Conservation (phyloP, 371 early-diverging fungal genomes). For the Mortierella polycephala region DNA sequence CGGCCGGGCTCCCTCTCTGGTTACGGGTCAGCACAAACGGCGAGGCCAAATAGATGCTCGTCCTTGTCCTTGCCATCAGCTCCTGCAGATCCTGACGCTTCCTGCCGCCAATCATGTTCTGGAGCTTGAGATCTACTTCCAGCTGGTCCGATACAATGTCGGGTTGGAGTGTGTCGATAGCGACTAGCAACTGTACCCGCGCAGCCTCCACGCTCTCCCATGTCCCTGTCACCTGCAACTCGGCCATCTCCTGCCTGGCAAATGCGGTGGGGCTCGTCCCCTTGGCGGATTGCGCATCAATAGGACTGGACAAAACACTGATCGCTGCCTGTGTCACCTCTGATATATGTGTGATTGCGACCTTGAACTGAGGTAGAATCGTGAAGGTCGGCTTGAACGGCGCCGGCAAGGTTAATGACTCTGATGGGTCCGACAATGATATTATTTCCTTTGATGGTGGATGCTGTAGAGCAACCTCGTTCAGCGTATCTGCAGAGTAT, state of each 20-base stretch:
- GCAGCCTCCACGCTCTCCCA: conserved; percentile 52
- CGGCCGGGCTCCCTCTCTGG: conserved; percentile 34
- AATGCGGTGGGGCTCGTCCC: conserved; percentile 6
- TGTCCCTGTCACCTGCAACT: conserved; percentile 38
- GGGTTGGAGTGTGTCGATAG: conserved; percentile 54
- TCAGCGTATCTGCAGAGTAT: background rate
- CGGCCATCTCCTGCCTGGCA: conserved; percentile 35
- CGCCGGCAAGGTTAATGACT: background rate
- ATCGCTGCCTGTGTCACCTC: conserved; percentile 32
- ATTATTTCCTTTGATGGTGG: background rate
- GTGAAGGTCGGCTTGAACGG: conserved; percentile 10
- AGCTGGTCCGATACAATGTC: conserved; percentile 53
- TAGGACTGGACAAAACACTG: conserved; percentile 26
- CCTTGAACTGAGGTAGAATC: conserved; percentile 32
- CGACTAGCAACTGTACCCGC: conserved; percentile 25
- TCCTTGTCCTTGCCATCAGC: conserved; percentile 80
- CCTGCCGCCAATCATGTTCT: conserved; percentile 78
- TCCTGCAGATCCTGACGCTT: conserved; percentile 72
- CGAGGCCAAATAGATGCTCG: conserved; percentile 80
- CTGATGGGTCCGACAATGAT: background rate
- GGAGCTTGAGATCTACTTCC: conserved; percentile 57
- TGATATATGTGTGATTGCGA: conserved; percentile 35
- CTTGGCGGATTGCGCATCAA: background rate
- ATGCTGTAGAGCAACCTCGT: background rate
- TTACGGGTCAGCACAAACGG: conserved; percentile 62